These are phyloP conservation scores for Fraxinus albicans DNA, from an alignment of 305 asterid genomes.

Conservation along the genomic window DNA sequence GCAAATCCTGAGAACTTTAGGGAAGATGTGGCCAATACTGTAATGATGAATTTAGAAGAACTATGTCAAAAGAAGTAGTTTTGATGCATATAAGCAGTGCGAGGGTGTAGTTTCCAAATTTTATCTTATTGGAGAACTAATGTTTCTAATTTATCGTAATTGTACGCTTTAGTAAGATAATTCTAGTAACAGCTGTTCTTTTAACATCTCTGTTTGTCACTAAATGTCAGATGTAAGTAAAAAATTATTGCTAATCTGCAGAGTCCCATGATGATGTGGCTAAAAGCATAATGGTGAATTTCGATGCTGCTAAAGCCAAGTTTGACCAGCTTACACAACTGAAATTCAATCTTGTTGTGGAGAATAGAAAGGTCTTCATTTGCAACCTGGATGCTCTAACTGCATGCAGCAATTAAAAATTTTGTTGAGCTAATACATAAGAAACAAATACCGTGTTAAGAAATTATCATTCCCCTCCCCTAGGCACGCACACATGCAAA, in stretches of 20 bases:
- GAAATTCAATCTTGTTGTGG: constrained; percentile 43
- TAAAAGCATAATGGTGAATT: constrained; percentile 29
- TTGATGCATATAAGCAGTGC: neutral
- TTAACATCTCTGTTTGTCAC: constrained; percentile 10
- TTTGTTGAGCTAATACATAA: neutral
- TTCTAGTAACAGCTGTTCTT: neutral
- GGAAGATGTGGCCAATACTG: neutral
- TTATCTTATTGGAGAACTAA: constrained; percentile 8
- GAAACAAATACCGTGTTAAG: constrained; percentile 8
- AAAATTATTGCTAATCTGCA: constrained; percentile 30
- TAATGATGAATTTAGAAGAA: constrained; percentile 2
- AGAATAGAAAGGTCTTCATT: constrained; percentile 50
- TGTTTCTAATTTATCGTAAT: constrained; percentile 6
- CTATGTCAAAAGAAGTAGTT: neutral
- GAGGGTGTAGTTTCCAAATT: constrained; percentile 4
- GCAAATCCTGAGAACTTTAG: neutral
- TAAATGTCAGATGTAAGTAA: constrained; percentile 9
- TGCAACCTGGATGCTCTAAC: constrained; percentile 21
- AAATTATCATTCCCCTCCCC: neutral
- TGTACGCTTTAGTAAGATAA: constrained; percentile 13
- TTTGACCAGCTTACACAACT: constrained; percentile 47
- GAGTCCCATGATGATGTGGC: constrained; percentile 33
- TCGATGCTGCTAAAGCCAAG: constrained; percentile 49
- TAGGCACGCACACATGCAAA: neutral
- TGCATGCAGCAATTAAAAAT: constrained; percentile 4